Evolutionary conservation across 352 stramenopile species (phyloP), one percentile per base, ranked within the genome.

Genomic region (Phytophthora macrochlamydospora): DNA sequence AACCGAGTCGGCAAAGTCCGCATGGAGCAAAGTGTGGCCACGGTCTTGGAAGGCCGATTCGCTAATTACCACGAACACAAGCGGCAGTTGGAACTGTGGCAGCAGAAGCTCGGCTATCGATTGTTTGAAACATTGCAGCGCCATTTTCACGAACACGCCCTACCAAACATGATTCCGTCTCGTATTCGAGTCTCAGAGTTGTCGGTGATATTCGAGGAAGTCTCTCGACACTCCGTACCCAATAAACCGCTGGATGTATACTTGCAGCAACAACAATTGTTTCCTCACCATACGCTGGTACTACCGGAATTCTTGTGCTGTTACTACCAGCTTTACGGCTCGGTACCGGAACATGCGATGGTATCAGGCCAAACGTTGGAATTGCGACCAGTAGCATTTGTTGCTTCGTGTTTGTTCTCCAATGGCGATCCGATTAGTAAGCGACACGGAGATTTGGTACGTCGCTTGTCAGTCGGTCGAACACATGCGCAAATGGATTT

Each of bases 251-350:
- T 92, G 3, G 75, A 81, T 14, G 71, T 92, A 1, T 89, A 90
- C 13, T 45, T 92, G 12, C 73, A 87, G 42, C 78, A 91, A 14
- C 71, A 89, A 24, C 60, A 79, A 1, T 46, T 92, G 4, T 71
- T 70, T 2, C 55, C 70, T 0, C 80, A 90, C 40, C 67, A 87
- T 1, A 88, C 79, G 11, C 56, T 90, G n/a, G 32, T 82, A 4
- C 52, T 92, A 0, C 56, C 83, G 0, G 81, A 92, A 50, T 85
- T 90, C 56, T 51, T 92, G 29, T 92, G 83, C 42, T 90, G 78
- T 42, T 90, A 86, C 56, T 90, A 87, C 29, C 77, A 92, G 49
- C 69, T 91, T 0, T 90, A 89, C 51, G 79, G 79, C 0, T 92
- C 75, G 1, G 46, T 31, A 1, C 53, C 75, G 0, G 54, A 78